Base-by-base conservation (phyloP, 2,329 filamentous ascomycete species). In the Sarocladium strictum region DNA sequence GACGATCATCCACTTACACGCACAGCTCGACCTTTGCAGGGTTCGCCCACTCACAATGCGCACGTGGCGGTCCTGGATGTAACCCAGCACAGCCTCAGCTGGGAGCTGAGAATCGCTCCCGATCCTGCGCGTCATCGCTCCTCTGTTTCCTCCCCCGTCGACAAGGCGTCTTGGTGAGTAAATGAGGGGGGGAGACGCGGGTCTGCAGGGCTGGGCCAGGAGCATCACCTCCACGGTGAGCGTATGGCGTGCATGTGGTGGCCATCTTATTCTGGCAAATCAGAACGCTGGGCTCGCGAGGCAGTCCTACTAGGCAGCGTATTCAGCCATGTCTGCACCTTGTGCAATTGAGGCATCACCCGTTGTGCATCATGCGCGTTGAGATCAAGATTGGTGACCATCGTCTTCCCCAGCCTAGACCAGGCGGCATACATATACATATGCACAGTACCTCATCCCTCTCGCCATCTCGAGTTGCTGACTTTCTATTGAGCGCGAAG, bases 1-100 rank as follows among this genome's bases (percentile, higher is more conserved):
- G 43, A 27, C 12, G 23, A 47, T 47, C 43, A 47, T 47, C 43
- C 43, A 43, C 43, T 47, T 47, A 47, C 43, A 47, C 43, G 23
- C 14, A 5, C 43, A 15, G 10, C 12, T 11, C 3, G 29, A 24
- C 14, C n/a, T 21, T 12, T 15, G 4, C 7, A 24, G 10, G 11
- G 10, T 11, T 14, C n/a, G 14, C 43, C n/a, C 17, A 7, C 47
- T 12, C 29, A 32, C 26, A 15, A 9, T 32, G 11, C 26, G 47
- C 47, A 51, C 47, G 47, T 51, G 47, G 47, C 47, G 47, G 6
- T 9, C 23, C 23, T 49, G 43, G 26, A 49, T 49, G 43, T 24
- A 49, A 29, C 43, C 43, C 3, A 4, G 23, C 23, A 17, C 27
- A 27, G 23, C 27, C 47, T 33, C 27, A 51, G 47, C 19, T 32